These are phyloP conservation scores for Ceratorhiza oryzae-sativae DNA, from an alignment of 1,284 basidiomycete species.

Conservation along the genomic window DNA sequence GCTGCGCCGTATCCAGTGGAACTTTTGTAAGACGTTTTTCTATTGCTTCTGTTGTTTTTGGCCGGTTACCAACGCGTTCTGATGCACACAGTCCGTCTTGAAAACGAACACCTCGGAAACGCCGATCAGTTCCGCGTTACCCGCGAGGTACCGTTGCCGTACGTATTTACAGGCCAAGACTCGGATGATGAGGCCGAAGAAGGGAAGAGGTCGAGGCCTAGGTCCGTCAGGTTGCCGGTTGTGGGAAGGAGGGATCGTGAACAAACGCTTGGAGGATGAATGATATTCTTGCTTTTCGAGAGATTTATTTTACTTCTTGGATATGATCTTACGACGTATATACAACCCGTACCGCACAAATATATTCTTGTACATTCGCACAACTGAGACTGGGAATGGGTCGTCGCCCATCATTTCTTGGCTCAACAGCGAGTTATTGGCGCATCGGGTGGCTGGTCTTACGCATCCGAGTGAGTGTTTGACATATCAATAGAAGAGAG, in stretches of 20 bases:
- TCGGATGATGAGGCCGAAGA: conserved; percentile 44
- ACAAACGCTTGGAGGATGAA: not conserved
- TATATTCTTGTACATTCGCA: too few species aligned
- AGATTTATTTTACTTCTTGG: too few species aligned
- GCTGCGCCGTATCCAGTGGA: conserved; percentile 87
- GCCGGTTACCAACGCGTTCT: conserved; percentile 5
- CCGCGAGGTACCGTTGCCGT: conserved; percentile 78
- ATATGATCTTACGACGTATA: too few species aligned
- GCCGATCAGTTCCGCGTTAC: conserved; percentile 85
- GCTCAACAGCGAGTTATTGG: not conserved
- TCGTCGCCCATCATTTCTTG: too few species aligned
- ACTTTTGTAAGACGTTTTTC: conserved; percentile 84
- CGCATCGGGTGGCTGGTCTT: not conserved
- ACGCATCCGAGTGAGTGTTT: not conserved
- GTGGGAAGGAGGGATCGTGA: not conserved
- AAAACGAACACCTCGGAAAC: conserved; percentile 88
- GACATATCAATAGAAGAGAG: conserved; percentile 26
- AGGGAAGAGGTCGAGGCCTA: not conserved
- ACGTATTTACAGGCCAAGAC: conserved; percentile 60
- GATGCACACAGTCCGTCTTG: conserved; percentile 66
- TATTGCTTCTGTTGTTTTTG: not conserved
- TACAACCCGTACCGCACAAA: too few species aligned
- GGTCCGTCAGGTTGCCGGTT: conserved; percentile 11
- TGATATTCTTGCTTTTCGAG: not conserved
- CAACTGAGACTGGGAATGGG: too few species aligned